Conservation (phyloP, 768 basidiomycete genomes). For the Tremella fuciformis region DNA sequence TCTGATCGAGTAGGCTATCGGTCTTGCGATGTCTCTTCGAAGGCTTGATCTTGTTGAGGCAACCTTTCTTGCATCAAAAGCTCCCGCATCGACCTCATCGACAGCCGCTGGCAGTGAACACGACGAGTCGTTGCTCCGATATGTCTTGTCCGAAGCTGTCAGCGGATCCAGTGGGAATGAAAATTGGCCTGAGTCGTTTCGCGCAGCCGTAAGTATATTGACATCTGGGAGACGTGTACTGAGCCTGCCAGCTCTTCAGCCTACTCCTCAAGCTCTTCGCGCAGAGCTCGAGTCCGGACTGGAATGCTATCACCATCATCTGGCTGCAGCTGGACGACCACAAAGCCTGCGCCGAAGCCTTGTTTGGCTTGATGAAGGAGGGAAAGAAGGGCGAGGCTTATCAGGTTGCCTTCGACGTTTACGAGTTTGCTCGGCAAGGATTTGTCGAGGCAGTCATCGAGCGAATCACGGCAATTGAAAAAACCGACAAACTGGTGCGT, state of each 20-base stretch:
- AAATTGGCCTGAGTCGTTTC: conserved; percentile 41
- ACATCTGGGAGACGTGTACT: background rate
- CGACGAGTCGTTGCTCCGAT: conserved; percentile 77
- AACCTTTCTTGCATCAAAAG: conserved; percentile 56
- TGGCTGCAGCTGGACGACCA: conserved; percentile 82
- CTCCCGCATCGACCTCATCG: conserved; percentile 20
- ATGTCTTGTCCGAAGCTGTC: conserved; percentile 87
- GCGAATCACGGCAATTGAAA: background rate
- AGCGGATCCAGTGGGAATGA: conserved; percentile 80
- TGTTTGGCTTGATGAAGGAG: conserved; percentile 34
- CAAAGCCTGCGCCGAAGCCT: conserved; percentile 25
- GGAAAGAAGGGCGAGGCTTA: conserved; percentile 73
- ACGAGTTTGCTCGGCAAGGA: conserved; percentile 89
- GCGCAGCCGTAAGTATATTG: conserved; percentile 44
- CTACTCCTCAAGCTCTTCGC: conserved; percentile 74
- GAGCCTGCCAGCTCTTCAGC: conserved; percentile 48
- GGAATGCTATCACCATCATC: conserved; percentile 78
- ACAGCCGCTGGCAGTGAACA: conserved; percentile 57
- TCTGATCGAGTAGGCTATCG: conserved; percentile 67
- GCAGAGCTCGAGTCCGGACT: conserved; percentile 63
- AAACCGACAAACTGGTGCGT: background rate
- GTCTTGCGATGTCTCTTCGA: conserved; percentile 87
- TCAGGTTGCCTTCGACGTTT: conserved; percentile 92
- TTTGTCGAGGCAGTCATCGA: conserved; percentile 69
- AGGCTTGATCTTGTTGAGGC: conserved; percentile 80